Evolutionary conservation across 2,329 filamentous ascomycete genomes (phyloP), one percentile per base, ranked within the genome.

Genomic region (Leptographium radiaticola): DNA sequence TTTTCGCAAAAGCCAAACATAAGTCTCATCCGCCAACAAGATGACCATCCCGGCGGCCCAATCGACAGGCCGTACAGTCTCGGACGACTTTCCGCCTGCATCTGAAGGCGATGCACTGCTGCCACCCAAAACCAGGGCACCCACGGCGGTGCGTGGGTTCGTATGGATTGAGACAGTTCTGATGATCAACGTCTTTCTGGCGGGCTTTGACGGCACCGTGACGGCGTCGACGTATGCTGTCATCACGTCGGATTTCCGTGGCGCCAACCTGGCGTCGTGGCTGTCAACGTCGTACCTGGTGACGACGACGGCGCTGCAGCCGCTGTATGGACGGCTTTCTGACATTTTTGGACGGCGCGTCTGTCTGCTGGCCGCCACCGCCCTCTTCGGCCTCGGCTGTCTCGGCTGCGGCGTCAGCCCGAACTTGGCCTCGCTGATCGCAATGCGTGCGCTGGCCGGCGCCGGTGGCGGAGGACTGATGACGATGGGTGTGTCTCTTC

Each of bases 381-480:
- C 65, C 25, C 63, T 62, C 4, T 69, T 62, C 10, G 58, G 59
- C 1, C 58, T 63, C 0, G 66, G 68, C 1, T 69, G 66, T 4
- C 64, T 82, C 9, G 84, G 84, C 0, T 86, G 80, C 56, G 66
- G 53, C 49, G 30, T 62, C 64, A 83, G 36, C 69, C 75, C 56
- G 84, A 84, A 63, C 55, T 62, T 69, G 33, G 64, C 59, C 44
- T 65, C 64, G 61, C 59, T 70, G 52, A 87, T 88, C 59, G 10
- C 59, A 2, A 65, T 64, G 18, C 65, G 83, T 79, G 68, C 70
- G 10, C 62, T 76, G 42, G 66, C 69, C 9, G 68, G 70, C 33
- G 76, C 87, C 51, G 85, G 85, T 12, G 84, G 84, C 15, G 84
- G 81, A 2, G 86, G 85, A 10, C 84, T 89, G 78, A 82, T 79